Conservation (phyloP, 129 eudicot genomes). For the Deinandra increscens region DNA sequence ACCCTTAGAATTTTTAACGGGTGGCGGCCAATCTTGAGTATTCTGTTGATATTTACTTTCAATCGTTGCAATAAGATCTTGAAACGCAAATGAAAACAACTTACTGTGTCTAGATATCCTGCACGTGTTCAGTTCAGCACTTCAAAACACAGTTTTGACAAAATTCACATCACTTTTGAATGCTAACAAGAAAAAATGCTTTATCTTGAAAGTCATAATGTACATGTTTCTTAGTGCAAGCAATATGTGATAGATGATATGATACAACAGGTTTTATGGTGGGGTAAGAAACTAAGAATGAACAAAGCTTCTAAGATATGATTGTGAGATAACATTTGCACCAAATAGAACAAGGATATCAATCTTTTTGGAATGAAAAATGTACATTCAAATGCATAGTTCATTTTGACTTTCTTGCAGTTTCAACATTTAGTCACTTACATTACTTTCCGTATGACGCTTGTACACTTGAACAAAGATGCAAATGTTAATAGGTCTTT, state of each 20-base stretch:
- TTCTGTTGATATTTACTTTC: conserved; percentile 31
- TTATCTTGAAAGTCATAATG: not conserved
- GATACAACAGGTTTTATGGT: not conserved
- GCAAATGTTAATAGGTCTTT: not conserved
- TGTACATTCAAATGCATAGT: conserved; percentile 5
- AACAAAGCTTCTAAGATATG: not conserved
- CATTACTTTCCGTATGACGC: not conserved
- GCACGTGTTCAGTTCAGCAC: not conserved
- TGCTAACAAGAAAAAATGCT: not conserved
- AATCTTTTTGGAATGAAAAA: not conserved
- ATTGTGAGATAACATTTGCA: not conserved
- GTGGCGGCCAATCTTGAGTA: conserved; percentile 23
- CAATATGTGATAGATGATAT: not conserved
- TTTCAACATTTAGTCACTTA: not conserved
- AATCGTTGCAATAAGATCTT: conserved; percentile 36
- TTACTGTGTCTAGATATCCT: conserved; percentile 31
- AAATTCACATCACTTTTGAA: not conserved
- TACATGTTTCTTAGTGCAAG: not conserved
- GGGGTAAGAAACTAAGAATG: not conserved
- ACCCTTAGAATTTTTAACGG: conserved; percentile 31
- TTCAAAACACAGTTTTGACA: conserved; percentile 2
- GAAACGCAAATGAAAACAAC: conserved; percentile 15
- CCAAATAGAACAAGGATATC: not conserved
- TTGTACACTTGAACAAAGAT: not conserved
- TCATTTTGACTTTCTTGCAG: not conserved